Percentiles rank a stretch among this genome's conserved stretches.
Conservation (phyloP, 73 alveolate species). For the Paramecium sexaurelia region DNA sequence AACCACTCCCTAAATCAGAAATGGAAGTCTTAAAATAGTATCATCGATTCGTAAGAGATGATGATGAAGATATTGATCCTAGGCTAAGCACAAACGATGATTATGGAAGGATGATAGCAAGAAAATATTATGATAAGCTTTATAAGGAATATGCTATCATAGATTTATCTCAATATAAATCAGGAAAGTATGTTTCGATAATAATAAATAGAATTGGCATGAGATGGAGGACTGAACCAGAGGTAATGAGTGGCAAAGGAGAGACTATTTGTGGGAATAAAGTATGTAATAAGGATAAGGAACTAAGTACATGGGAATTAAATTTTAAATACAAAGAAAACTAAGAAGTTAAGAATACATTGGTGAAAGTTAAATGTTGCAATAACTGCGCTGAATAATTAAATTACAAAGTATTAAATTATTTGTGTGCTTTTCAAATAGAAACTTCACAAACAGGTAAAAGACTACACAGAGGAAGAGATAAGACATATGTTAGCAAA, state of each 20-base stretch:
- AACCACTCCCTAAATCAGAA: too few species aligned
- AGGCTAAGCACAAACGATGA: slow-evolving; percentile 2
- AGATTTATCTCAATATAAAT: slow-evolving; percentile 70
- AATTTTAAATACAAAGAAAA: slow-evolving; percentile 62
- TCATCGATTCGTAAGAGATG: slow-evolving; percentile 59
- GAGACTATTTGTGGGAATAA: slow-evolving; percentile 71
- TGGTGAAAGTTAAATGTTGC: slow-evolving; percentile 73
- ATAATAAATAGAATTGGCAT: slow-evolving; percentile 65
- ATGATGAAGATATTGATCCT: slow-evolving; percentile 58
- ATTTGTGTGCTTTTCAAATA: slow-evolving; percentile 5
- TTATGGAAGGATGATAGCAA: slow-evolving; percentile 59
- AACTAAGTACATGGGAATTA: slow-evolving; percentile 67
- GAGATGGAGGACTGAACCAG: slow-evolving; percentile 78
- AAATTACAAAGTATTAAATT: slow-evolving; percentile 62
- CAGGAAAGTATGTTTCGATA: slow-evolving; percentile 67
- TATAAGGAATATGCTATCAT: slow-evolving; percentile 74
- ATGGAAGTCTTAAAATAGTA: too few species aligned
- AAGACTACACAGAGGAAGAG: slow-evolving; percentile 23
- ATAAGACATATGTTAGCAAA: neutral
- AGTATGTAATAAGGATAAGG: slow-evolving; percentile 44
- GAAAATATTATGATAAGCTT: slow-evolving; percentile 64
- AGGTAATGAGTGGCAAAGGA: slow-evolving; percentile 73
- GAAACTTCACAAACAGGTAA: slow-evolving; percentile 54
- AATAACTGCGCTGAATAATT: slow-evolving; percentile 68
- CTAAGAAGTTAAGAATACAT: slow-evolving; percentile 58